Evolutionary conservation across 2,329 filamentous ascomycete species (phyloP), one percentile per base, ranked within the genome.

Genomic region (Claviceps monticola): DNA sequence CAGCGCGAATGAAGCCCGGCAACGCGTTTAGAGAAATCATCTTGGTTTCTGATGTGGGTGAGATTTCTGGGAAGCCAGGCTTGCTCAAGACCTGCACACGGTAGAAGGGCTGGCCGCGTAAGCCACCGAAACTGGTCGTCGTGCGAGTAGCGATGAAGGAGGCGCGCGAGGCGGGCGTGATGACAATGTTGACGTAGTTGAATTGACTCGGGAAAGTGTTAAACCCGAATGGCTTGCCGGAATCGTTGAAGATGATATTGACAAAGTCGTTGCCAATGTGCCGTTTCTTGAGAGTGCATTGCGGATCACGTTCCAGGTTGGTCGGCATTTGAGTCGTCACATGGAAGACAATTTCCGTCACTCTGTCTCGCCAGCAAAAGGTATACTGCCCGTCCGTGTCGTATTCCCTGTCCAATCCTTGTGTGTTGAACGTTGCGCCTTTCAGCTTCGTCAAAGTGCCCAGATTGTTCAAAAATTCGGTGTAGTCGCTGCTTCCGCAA

Each of bases 181-280:
- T 91, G 59, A 97, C 85, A 60, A 98, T 97, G 64, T 96, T 89
- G 63, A 98, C 89, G 62, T 87, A 95, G 64, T 96, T 97, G 74
- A 98, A 95, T 53, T 91, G 86, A 0, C 89, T 94, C 0, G 88
- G 88, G 60, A 98, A 95, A 0, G 88, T 95, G 64, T 95, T 81
- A 64, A 95, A 95, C 51, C 79, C 78, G 71, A 95, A 97, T 0
- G 86, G 84, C 47, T 83, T 67, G n/a, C 93, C 91, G 2, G 90
- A 96, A 61, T 95, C 88, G 65, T 98, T 98, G 75, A 94, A 98
- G 53, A 98, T 84, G 59, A 98, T 95, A 64, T 95, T 97, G 63
- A 98, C 93, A 65, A 88, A 95, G 66, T 97, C 93, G 63, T 98
- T 98, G 53, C 93, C 93, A 55, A 97, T 93, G 62, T 97, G 94